These are phyloP conservation scores for Gnaphalium uliginosum DNA, from an alignment of 129 eudicot species.

Conservation along the genomic window DNA sequence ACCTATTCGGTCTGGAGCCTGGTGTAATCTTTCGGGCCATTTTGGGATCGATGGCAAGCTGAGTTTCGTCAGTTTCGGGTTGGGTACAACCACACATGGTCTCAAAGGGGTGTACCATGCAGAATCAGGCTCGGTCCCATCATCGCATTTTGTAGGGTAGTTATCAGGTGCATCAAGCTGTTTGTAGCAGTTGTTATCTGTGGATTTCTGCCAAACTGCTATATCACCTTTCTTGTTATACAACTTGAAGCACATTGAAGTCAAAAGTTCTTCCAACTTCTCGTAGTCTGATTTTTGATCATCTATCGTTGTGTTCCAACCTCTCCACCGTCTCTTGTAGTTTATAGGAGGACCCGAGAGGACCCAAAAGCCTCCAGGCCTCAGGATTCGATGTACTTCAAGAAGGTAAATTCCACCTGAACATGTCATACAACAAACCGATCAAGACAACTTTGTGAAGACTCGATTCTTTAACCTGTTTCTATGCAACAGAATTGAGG, in stretches of 20 bases:
- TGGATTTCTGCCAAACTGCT: slow-evolving; percentile 95
- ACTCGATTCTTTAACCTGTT: not conserved
- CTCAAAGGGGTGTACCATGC: slow-evolving; percentile 98
- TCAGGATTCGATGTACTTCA: slow-evolving; percentile 88
- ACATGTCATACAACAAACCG: slow-evolving; percentile 7
- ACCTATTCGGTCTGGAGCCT: slow-evolving; percentile 74
- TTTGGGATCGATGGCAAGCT: slow-evolving; percentile 54
- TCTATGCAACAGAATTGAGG: not conserved
- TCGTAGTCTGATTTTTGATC: slow-evolving; percentile 82
- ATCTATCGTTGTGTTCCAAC: slow-evolving; percentile 91
- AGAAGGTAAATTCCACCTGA: slow-evolving; percentile 95
- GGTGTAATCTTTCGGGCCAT: slow-evolving; percentile 80
- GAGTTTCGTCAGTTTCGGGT: slow-evolving; percentile 51
- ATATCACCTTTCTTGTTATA: slow-evolving; percentile 80
- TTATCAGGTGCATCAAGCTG: slow-evolving; percentile 71
- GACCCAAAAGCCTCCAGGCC: slow-evolving; percentile 99
- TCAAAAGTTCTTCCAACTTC: slow-evolving; percentile 67
- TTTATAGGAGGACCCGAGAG: slow-evolving; percentile 98
- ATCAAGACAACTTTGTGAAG: slow-evolving; percentile 12
- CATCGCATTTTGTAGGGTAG: slow-evolving; percentile 91
- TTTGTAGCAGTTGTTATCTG: slow-evolving; percentile 71
- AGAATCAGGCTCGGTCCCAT: slow-evolving; percentile 93
- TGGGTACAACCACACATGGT: slow-evolving; percentile 83
- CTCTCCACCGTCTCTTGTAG: slow-evolving; percentile 80
- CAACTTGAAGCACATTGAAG: slow-evolving; percentile 86